Evolutionary conservation across 768 basidiomycete species (phyloP), one percentile per base, ranked within the genome.

Genomic region (Suillus occidentalis): DNA sequence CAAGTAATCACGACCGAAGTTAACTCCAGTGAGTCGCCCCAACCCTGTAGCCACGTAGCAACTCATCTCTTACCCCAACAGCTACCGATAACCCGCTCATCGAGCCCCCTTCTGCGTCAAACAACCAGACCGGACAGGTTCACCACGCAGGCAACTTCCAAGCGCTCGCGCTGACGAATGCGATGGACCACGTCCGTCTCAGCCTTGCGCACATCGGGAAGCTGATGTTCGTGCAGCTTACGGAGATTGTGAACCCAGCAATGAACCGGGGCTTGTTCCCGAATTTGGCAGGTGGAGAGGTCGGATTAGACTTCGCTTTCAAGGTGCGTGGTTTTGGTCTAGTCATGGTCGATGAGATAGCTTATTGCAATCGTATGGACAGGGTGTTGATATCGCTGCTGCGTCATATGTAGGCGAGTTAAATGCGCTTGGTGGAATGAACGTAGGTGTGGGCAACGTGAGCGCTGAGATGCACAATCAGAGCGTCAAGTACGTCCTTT

Each of bases 401-500:
- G 92, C 94, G 10, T 89, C 94, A 0, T 95, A 95, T 72, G 84
- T 89, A 3, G 82, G 89, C 55, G 94, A 95, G 76, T 84, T 95
- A 39, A 93, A 92, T 36, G 89, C 84, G 71, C 83, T 94, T 31
- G 93, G 75, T 6, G 75, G 74, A 16, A 91, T 86, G 78, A 92
- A 94, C 0, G 92, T 95, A 13, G 90, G 89, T 3, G 92, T 91
- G 0, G 89, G 91, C 69, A 87, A 93, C 58, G 92, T 95, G 71
- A 90, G 89, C 2, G 93, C 93, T 1, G 93, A 95, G 78, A 92
- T 94, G 90, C 91, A 94, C 72, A 95, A 95, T 69, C 94, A 95
- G 75, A 90, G 94, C 52, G 85, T 95, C 76, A 95, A 95, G 91
- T 92, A 67, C 66, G 90, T 80, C 53, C 40, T 39, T 31, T 62